Conservation (phyloP, 164 flowering plant species). For the Vitis cinerea region DNA sequence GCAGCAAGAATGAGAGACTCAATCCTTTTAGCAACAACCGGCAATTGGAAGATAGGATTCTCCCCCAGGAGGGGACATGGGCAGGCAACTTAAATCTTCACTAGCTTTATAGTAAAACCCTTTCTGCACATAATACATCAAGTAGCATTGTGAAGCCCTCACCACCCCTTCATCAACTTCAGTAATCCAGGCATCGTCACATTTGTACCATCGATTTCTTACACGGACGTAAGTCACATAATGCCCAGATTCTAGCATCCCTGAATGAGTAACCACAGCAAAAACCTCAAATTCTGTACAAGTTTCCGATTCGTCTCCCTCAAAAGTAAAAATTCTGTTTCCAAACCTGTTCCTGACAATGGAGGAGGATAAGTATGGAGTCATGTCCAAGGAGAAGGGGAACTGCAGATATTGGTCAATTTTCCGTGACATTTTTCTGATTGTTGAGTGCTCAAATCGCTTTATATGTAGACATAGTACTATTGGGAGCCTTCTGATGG, state of each 20-base stretch:
- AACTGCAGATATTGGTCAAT: constrained; percentile 60
- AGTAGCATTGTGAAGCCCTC: constrained; percentile 80
- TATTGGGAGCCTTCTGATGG: constrained; percentile 54
- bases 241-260: constrained; percentile 68
- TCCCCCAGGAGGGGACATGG: constrained; percentile 31
- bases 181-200: constrained; percentile 90
- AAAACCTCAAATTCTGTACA: constrained; percentile 61
- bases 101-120: constrained; percentile 46
- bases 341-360: constrained; percentile 58
- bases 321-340: constrained; percentile 56
- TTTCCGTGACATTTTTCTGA: constrained; percentile 46
- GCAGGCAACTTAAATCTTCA: constrained; percentile 47
- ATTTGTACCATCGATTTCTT: constrained; percentile 81
- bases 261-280: constrained; percentile 67
- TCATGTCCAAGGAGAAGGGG: constrained; percentile 67
- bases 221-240: constrained; percentile 72
- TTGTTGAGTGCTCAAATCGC: constrained; percentile 57
- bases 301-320: constrained; percentile 48
- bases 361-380: constrained; percentile 62
- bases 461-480: constrained; percentile 66
- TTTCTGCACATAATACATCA: constrained; percentile 89
- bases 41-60: constrained; percentile 45
- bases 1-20: not conserved
- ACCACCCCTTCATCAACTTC: constrained; percentile 71
- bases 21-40: constrained; percentile 47